Evolutionary conservation across 108 stramenopile species (phyloP).

Genomic region (Poteriospumella lacustris): DNA sequence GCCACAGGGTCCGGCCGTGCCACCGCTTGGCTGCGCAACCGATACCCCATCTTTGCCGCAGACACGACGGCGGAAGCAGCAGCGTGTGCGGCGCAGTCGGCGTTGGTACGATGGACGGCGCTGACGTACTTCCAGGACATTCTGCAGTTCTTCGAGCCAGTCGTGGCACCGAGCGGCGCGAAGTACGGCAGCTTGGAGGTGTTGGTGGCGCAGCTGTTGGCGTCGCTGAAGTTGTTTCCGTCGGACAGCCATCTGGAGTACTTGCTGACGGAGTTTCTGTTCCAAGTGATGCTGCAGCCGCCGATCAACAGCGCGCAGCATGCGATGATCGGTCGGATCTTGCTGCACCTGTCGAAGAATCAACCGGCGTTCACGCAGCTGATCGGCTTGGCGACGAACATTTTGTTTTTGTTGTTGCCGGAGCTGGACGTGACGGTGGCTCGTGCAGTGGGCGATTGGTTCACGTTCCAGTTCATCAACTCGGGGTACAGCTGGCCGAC

Average conservation of each 20-base stretch:
- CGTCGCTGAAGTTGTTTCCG: neutral
- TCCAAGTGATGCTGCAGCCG: constrained; percentile 15
- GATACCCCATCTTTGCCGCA: neutral
- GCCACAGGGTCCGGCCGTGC: too few relatives aligned
- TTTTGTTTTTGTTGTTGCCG: neutral
- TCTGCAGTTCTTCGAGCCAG: constrained; percentile 15
- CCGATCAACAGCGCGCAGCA: neutral
- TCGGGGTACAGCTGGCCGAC: neutral
- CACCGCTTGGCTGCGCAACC: neutral
- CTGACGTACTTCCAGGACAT: neutral
- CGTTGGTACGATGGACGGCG: neutral
- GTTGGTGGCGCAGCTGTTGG: neutral
- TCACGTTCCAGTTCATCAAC: neutral
- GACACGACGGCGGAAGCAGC: neutral
- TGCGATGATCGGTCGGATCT: neutral
- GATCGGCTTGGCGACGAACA: neutral
- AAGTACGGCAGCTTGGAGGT: neutral
- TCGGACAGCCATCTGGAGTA: constrained; percentile 19
- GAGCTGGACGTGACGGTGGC: neutral
- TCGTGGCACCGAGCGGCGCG: neutral
- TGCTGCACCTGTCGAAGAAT: neutral
- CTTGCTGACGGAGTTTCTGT: neutral
- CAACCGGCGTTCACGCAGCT: neutral
- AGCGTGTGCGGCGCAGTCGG: neutral
- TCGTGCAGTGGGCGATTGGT: neutral